A percentile compares a stretch with the other conserved stretches of the same genome.
Conservation (phyloP, 2,329 filamentous ascomycete species). For the Penicillium nordicum region DNA sequence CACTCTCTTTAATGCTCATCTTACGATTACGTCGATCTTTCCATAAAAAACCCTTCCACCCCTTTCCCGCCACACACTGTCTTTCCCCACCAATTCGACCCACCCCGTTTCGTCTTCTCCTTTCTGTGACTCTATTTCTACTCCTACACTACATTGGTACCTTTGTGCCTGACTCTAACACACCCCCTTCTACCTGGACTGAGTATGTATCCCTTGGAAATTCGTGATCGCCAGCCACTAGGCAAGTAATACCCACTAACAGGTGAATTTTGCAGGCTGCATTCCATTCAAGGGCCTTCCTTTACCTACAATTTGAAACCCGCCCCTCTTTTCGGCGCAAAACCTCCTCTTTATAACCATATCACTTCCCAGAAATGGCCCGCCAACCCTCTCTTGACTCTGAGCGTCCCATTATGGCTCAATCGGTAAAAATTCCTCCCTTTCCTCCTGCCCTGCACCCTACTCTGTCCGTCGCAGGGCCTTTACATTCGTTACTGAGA, state of each 20-base stretch:
- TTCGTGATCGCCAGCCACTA: not conserved
- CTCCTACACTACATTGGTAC: not conserved
- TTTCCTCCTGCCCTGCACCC: not conserved
- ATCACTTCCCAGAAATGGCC: conserved; percentile 27
- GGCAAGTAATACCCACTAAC: conserved; percentile 6
- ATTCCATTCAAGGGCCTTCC: conserved; percentile 1
- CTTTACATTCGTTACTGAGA: not conserved
- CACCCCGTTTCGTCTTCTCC: conserved; percentile 21
- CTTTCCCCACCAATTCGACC: conserved; percentile 14
- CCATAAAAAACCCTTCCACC: conserved; percentile 1
- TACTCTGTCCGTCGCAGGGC: not conserved
- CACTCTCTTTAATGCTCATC: not conserved
- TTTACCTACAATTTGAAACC: conserved; percentile 1
- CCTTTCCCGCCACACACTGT: not conserved
- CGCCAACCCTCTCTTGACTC: conserved; percentile 51
- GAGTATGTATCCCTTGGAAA: not conserved
- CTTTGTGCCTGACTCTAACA: not conserved
- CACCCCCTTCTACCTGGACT: not conserved
- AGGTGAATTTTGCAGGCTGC: not conserved
- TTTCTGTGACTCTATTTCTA: conserved; percentile 11
- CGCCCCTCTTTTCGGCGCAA: not conserved
- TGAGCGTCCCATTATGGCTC: conserved; percentile 54
- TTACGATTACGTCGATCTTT: conserved; percentile 7
- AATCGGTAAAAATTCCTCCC: conserved; percentile 43
- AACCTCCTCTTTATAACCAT: not conserved